Evolutionary conservation across 2,329 filamentous ascomycete genomes (phyloP), one percentile per base, ranked within the genome.

Genomic region (Epichloe typhina): DNA sequence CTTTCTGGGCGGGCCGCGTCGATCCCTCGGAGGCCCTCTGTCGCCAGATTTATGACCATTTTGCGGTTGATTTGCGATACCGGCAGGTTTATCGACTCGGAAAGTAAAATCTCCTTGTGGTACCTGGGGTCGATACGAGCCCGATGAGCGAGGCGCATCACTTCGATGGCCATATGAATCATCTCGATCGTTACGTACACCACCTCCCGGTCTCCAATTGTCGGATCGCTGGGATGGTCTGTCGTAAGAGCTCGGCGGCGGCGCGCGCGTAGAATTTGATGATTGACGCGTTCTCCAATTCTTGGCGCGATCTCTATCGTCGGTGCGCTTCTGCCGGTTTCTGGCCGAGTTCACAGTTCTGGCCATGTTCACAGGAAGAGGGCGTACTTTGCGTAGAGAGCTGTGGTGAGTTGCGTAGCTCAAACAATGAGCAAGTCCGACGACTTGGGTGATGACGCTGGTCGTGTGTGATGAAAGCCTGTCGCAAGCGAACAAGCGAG

Each of bases 71-170:
- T 72, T 66, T 17, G 66, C 62, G 15, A 80, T 64, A 4, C 75
- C 75, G 0, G 70, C 56, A 3, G 77, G 76, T 47, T 74, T 74
- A 11, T 77, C 71, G 41, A 73, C 64, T 6, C 74, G 73, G 52
- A 81, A 82, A 1, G 73, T 76, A 58, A 82, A 82, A 47, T 80
- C 75, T 38, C 75, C 62, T 46, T 68, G 69, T 1, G 69, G 70
- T 13, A 62, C 58, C 33, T 58, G 56, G 12, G 63, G 60, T 4
- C 61, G 59, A 33, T 66, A 64, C 7, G 61, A 64, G 48, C 65
- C 61, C 3, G 50, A 50, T 1, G 47, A 43, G 7, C 57, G 58
- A 33, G 55, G 55, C 17, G 61, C 56, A 45, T 62, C 56, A 42
- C 55, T 56, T 46, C 57, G 58, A 2, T 55, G 53, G 17, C 57